Conservation (phyloP, 2,329 filamentous ascomycete genomes). For the Fusarium dlaminii region DNA sequence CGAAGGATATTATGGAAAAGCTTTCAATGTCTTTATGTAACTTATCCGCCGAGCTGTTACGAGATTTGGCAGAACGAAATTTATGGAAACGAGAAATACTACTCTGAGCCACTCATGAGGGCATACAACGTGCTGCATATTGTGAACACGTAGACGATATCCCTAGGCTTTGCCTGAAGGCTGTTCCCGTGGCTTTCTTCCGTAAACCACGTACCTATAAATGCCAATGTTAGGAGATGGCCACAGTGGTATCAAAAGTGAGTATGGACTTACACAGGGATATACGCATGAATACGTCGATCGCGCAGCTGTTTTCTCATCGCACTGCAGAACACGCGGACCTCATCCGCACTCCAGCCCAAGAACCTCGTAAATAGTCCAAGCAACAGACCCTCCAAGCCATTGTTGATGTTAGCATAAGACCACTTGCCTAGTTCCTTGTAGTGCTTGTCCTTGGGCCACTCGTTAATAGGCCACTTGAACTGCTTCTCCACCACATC, state of each 20-base stretch:
- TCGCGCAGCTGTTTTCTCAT: slow-evolving; percentile 20
- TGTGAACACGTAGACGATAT: not conserved
- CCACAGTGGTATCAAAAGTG: accelerated
- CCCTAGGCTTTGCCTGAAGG: not conserved
- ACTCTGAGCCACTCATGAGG: not conserved
- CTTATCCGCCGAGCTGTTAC: not conserved
- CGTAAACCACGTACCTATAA: not conserved
- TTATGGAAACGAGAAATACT: not conserved
- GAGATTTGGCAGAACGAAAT: not conserved
- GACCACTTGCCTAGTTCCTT: slow-evolving; percentile 21
- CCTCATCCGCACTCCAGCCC: slow-evolving; percentile 11
- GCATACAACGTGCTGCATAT: not conserved
- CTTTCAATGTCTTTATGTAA: not conserved
- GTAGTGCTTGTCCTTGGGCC: slow-evolving; percentile 22
- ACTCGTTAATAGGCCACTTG: slow-evolving; percentile 18
- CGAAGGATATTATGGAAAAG: accelerated
- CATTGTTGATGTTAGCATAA: slow-evolving; percentile 15
- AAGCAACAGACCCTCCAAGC: not conserved
- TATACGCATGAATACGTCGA: slow-evolving; percentile 16
- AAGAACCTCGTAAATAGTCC: slow-evolving; percentile 14
- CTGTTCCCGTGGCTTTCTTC: not conserved
- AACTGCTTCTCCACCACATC: not conserved
- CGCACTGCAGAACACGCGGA: slow-evolving; percentile 4
- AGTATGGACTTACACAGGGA: slow-evolving; percentile 4
- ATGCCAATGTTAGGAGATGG: accelerated